Evolutionary conservation across 306 rosid species (phyloP), one percentile per base, ranked within the genome.

Genomic region (Erythrophleum fordii): DNA sequence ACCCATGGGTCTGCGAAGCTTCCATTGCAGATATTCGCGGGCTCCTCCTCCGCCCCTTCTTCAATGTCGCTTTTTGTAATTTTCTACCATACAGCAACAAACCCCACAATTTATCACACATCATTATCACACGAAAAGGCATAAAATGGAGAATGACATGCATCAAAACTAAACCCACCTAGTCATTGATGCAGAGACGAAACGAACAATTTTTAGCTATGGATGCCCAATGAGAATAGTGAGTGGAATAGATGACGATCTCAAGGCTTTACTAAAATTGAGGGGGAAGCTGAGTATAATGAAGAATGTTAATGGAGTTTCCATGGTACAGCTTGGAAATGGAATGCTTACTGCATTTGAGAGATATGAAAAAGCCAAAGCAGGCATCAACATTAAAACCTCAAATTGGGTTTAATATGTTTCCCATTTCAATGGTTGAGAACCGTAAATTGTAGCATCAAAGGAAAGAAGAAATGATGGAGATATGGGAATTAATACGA

Each of bases 31-130:
- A 83, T 73, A 89, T 73, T 51, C 92, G 78, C 11, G 88, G 88
- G 81, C 93, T 89, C 75, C 87, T 89, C 49, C 96, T 88, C 72
- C 68, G 65, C 69, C 85, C 93, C 72, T 83, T 90, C 52, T 69
- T 77, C 74, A 29, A 5, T 51, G 72, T 78, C 58, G n/a, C 55
- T 72, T 86, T 87, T 73, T 69, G 82, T n/a, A 78, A 28, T 77
- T 84, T 82, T 74, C 83, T 86, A 13, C 48, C 35, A 73, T 41
- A 60, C 26, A 25, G 26, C 17, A 25, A 72, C 65, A 59, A 73
- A 76, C 53, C 18, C 34, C 11, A 70, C 83, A 22, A 74, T n/a
- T 29, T 16, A 68, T n/a, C 73, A 51, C 45, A 39, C 16, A n/a
- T n/a, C n/a, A n/a, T 29, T 16, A 68, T n/a, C 73, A 51, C 45